Evolutionary conservation across 352 stramenopile species (phyloP), one percentile per base, ranked within the genome.

Genomic region (Pseudoperonospora humuli): DNA sequence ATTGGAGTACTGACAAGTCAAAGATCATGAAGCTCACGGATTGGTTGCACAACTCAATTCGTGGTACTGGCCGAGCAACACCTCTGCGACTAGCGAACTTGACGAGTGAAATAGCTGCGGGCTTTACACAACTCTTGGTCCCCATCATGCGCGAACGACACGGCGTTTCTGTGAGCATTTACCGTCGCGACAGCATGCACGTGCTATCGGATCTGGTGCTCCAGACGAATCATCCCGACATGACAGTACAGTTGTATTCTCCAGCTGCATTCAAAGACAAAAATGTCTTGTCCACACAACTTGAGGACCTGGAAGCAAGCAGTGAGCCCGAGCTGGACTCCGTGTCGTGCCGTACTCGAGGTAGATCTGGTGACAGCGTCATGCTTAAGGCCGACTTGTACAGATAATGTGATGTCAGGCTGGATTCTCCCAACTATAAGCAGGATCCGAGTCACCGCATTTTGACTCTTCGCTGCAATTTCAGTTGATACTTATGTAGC

Each of bases 1-100:
- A 86, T 50, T 86, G 74, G 74, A 84, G 55, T 31, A 75, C 64
- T 9, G 74, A 86, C 54, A 84, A 80, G 40, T 61, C 54, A 7
- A 73, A 82, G 48, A 50, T 70, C 35, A 76, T 74, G 59, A 47
- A 32, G 25, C 51, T 86, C 21, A 73, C 70, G 1, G 71, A 80
- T 44, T 86, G 70, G 70, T 38, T 86, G 32, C 74, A 86, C 59
- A 59, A 75, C 47, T 67, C 67, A 14, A 72, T 84, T 26, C 67
- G 70, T 40, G 69, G 67, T 26, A 78, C 61, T 3, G 64, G 66
- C 10, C 61, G 64, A 26, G 45, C 64, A 1, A 65, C 53, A 6
- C 58, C 63, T 8, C 33, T 86, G 37, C 67, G 67, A 10, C 25
- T 86, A 17, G 21, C 68, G 13, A 62, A 61, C 7, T 54, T 86